Evolutionary conservation across 106 monocot species (phyloP).

Genomic region (Dendrobium officinale): DNA sequence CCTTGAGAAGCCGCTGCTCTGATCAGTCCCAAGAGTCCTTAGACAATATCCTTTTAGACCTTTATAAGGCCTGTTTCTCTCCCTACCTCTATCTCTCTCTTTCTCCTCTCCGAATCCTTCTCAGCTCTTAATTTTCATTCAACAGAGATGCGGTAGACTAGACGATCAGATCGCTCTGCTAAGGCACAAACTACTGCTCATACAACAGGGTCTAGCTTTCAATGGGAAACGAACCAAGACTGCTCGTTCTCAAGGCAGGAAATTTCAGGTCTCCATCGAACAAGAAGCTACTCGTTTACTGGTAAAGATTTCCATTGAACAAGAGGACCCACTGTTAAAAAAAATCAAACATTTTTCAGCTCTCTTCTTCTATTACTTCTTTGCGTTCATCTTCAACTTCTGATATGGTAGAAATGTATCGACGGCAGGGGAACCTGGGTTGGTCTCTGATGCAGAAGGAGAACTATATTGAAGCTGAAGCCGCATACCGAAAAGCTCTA

Average conservation of each 20-base stretch:
- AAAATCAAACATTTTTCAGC: background rate
- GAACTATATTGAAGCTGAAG: slow-evolving; percentile 66
- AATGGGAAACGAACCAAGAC: slow-evolving; percentile 89
- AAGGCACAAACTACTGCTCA: slow-evolving; percentile 56
- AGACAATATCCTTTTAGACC: slow-evolving; percentile 87
- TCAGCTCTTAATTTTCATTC: background rate
- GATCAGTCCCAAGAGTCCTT: slow-evolving; percentile 86
- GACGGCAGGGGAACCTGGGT: slow-evolving; percentile 67
- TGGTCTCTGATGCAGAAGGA: slow-evolving; percentile 93
- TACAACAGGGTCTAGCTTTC: slow-evolving; percentile 73
- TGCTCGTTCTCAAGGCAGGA: slow-evolving; percentile 77
- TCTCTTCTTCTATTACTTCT: background rate
- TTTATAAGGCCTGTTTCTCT: slow-evolving; percentile 53
- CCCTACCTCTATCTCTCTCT: background rate
- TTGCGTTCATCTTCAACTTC: background rate
- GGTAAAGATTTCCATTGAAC: slow-evolving; percentile 15
- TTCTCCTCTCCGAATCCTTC: background rate
- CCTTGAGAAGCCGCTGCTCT: slow-evolving; percentile 61
- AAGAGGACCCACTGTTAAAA: background rate
- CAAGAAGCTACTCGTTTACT: slow-evolving; percentile 84
- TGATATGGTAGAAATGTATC: background rate
- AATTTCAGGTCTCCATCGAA: slow-evolving; percentile 83
- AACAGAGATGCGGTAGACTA: slow-evolving; percentile 72
- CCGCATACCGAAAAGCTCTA: slow-evolving; percentile 59
- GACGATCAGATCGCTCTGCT: slow-evolving; percentile 75